These are phyloP conservation scores for Pythium apleroticum DNA, from an alignment of 352 stramenopile genomes.

Conservation along the genomic window DNA sequence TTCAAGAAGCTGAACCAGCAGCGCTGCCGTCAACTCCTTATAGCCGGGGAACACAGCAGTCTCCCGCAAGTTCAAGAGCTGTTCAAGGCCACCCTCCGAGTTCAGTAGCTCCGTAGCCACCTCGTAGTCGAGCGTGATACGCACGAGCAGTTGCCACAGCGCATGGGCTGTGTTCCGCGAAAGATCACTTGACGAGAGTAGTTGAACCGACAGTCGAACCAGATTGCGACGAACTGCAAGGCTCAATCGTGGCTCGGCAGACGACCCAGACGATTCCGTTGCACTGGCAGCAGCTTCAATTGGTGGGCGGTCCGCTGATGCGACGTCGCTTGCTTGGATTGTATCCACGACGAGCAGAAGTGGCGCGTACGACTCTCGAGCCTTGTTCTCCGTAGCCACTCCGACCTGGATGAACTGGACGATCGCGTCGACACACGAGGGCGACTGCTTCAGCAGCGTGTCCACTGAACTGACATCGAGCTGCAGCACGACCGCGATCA, in stretches of 20 bases:
- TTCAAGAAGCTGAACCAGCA: slow-evolving; percentile 77
- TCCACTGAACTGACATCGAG: slow-evolving; percentile 44
- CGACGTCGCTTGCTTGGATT: slow-evolving; percentile 23
- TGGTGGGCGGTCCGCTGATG: not conserved
- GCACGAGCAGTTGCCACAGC: slow-evolving; percentile 69
- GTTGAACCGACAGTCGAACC: slow-evolving; percentile 19
- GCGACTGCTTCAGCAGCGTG: slow-evolving; percentile 31
- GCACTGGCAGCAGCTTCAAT: not conserved
- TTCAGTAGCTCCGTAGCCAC: slow-evolving; percentile 60
- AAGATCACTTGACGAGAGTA: slow-evolving; percentile 25
- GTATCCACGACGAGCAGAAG: slow-evolving; percentile 69
- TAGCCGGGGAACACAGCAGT: slow-evolving; percentile 62
- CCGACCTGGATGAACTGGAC: slow-evolving; percentile 36
- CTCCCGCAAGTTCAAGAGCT: slow-evolving; percentile 50
- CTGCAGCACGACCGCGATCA: slow-evolving; percentile 73
- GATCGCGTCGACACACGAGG: slow-evolving; percentile 52
- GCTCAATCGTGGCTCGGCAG: slow-evolving; percentile 17
- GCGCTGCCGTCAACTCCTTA: slow-evolving; percentile 63
- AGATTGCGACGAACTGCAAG: slow-evolving; percentile 8
- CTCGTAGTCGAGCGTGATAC: slow-evolving; percentile 72
- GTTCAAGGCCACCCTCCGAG: slow-evolving; percentile 50
- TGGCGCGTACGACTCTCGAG: slow-evolving; percentile 49
- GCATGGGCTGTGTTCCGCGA: slow-evolving; percentile 51
- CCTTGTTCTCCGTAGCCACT: slow-evolving; percentile 6
- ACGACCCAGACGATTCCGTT: not conserved